These are phyloP conservation scores for Citrus unshiu DNA, from an alignment of 345 rosid species.

Conservation along the genomic window DNA sequence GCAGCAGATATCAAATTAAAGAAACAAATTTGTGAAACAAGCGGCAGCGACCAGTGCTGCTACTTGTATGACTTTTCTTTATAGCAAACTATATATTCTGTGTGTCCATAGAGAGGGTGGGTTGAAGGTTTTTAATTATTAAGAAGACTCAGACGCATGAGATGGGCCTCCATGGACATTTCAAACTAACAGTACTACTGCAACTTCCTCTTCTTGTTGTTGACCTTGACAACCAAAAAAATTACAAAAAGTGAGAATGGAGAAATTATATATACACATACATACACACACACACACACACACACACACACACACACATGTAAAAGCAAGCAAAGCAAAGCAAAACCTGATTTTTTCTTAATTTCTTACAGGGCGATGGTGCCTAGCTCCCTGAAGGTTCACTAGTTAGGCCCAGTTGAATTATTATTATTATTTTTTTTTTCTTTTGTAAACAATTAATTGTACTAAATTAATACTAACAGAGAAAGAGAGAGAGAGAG, in stretches of 20 bases:
- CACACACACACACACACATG: too few relatives aligned
- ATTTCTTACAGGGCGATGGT: neutral
- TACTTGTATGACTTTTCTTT: too few relatives aligned
- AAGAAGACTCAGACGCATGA: neutral
- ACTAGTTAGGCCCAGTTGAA: constrained; percentile 12
- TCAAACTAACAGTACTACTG: neutral
- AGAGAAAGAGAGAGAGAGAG: neutral
- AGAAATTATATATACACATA: neutral
- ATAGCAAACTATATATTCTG: too few relatives aligned
- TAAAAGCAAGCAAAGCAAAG: neutral
- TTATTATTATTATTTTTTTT: neutral
- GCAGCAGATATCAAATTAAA: too few relatives aligned
- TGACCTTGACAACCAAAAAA: constrained; percentile 15
- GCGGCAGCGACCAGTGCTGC: too few relatives aligned
- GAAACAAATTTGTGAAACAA: too few relatives aligned
- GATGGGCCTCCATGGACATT: constrained; percentile 9
- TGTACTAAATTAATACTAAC: too few relatives aligned
- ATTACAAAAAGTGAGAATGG: too few relatives aligned
- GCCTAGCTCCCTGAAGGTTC: constrained; percentile 31
- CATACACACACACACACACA: too few relatives aligned
- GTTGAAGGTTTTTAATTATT: too few relatives aligned
- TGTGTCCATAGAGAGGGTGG: too few relatives aligned
- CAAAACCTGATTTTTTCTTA: constrained; percentile 4
- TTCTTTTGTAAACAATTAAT: neutral
- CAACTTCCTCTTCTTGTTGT: constrained; percentile 19